Evolutionary conservation across 2,329 filamentous ascomycete genomes (phyloP).

Genomic region (Fusarium hostae): DNA sequence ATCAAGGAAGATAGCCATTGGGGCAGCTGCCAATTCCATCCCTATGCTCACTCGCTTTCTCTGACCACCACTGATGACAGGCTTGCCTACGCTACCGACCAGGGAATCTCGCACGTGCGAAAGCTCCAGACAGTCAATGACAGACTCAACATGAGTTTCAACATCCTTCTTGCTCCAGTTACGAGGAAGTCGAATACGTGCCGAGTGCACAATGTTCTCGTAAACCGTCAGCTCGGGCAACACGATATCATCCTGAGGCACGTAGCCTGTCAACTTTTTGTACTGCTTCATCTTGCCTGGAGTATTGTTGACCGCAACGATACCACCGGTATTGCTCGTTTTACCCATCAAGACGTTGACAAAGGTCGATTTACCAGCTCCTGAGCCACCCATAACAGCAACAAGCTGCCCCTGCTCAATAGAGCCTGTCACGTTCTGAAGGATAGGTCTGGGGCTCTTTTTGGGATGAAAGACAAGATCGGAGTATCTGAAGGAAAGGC

Average conservation of each 20-base stretch:
- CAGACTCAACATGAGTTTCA: slow-evolving; percentile 63
- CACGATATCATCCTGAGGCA: slow-evolving; percentile 71
- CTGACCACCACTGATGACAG: slow-evolving; percentile 67
- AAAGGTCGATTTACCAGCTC: slow-evolving; percentile 70
- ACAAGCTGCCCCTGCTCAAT: slow-evolving; percentile 66
- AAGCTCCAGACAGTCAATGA: slow-evolving; percentile 65
- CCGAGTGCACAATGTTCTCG: slow-evolving; percentile 71
- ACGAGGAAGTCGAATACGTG: slow-evolving; percentile 62
- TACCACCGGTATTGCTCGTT: slow-evolving; percentile 60
- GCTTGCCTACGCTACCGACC: slow-evolving; percentile 62
- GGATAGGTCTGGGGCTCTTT: slow-evolving; percentile 56
- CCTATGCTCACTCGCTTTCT: slow-evolving; percentile 69
- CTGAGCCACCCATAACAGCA: slow-evolving; percentile 69
- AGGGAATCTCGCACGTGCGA: slow-evolving; percentile 62
- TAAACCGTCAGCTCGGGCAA: slow-evolving; percentile 69
- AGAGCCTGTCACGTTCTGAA: slow-evolving; percentile 64
- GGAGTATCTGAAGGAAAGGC: slow-evolving; percentile 64
- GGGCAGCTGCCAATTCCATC: slow-evolving; percentile 67
- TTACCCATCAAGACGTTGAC: slow-evolving; percentile 72
- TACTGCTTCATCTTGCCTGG: slow-evolving; percentile 61
- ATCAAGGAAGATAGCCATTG: slow-evolving; percentile 65
- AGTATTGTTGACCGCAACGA: slow-evolving; percentile 64
- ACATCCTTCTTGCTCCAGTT: slow-evolving; percentile 63
- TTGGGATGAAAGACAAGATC: slow-evolving; percentile 61
- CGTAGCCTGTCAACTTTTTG: slow-evolving; percentile 70